These are phyloP conservation scores for Stagonosporopsis rhizophila DNA, from an alignment of 2,329 filamentous ascomycete genomes.

Conservation along the genomic window DNA sequence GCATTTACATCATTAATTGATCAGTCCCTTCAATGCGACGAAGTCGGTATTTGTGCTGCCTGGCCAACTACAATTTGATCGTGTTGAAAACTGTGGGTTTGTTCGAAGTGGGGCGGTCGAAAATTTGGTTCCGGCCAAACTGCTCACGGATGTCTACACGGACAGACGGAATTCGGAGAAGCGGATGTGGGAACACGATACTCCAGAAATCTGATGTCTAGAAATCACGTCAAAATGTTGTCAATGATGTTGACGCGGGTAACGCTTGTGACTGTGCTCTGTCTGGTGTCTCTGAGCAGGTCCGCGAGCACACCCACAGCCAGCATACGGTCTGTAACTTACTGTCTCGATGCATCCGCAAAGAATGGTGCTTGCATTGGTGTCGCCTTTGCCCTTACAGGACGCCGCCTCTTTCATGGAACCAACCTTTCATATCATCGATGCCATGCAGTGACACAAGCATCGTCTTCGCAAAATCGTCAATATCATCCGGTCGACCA, in stretches of 20 bases:
- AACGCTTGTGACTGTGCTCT: too few relatives aligned
- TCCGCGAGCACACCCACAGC: too few relatives aligned
- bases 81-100: not conserved
- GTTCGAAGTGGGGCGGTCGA: not conserved
- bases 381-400: constrained; percentile 3
- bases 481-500: constrained; percentile 37
- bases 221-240: too few relatives aligned
- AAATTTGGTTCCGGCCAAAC: not conserved
- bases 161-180: too few relatives aligned
- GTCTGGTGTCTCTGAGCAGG: too few relatives aligned
- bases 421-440: constrained; percentile 43
- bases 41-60: not conserved
- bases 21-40: too few relatives aligned
- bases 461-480: constrained; percentile 39
- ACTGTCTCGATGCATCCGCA: too few relatives aligned
- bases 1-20: not conserved
- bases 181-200: too few relatives aligned
- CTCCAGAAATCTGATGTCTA: not conserved
- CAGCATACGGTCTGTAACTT: too few relatives aligned
- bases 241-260: too few relatives aligned
- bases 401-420: constrained; percentile 29
- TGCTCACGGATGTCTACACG: not conserved
- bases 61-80: not conserved
- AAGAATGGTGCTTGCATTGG: not conserved
- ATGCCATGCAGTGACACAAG: constrained; percentile 36